Conservation (phyloP, 2,329 filamentous ascomycete genomes). For the Alternaria atra region DNA sequence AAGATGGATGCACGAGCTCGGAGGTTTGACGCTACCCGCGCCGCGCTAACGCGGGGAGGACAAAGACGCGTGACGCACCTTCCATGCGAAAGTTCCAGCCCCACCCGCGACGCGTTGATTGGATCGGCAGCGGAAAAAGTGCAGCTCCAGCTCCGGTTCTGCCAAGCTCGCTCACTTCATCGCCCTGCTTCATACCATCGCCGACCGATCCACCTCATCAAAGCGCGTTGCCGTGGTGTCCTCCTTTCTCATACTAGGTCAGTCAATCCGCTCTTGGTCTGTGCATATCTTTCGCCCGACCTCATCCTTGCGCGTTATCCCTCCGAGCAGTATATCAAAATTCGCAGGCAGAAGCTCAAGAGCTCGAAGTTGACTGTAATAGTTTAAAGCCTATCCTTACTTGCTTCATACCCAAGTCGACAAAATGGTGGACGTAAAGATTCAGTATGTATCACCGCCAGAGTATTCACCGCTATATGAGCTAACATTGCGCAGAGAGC, state of each 20-base stretch:
- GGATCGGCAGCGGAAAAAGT: slow-evolving; percentile 33
- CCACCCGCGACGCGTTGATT: slow-evolving; percentile 32
- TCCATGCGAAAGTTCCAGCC: slow-evolving; percentile 13
- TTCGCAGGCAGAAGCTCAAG: slow-evolving; percentile 31
- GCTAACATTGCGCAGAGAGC: slow-evolving; percentile 70
- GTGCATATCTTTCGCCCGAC: slow-evolving; percentile 30
- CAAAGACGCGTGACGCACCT: slow-evolving; percentile 33
- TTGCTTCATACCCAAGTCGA: slow-evolving; percentile 6
- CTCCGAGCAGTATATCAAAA: slow-evolving; percentile 20
- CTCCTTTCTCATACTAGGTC: slow-evolving; percentile 29
- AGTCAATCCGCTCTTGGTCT: slow-evolving; percentile 28
- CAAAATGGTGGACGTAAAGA: slow-evolving; percentile 53
- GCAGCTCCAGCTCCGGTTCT: slow-evolving; percentile 17
- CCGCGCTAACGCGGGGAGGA: slow-evolving; percentile 24
- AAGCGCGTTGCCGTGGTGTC: slow-evolving; percentile 43
- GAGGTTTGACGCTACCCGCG: slow-evolving; percentile 26
- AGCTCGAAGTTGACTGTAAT: slow-evolving; percentile 28
- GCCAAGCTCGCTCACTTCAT: slow-evolving; percentile 35
- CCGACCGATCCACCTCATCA: slow-evolving; percentile 36
- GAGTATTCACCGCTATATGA: background rate
- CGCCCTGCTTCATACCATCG: slow-evolving; percentile 32
- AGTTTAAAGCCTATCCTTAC: slow-evolving; percentile 6
- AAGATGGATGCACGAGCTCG: slow-evolving; percentile 34
- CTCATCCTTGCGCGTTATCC: slow-evolving; percentile 20
- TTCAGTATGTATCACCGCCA: slow-evolving; percentile 49